Base-by-base conservation (phyloP, 305 asterid species). In the Plantago rigida region DNA sequence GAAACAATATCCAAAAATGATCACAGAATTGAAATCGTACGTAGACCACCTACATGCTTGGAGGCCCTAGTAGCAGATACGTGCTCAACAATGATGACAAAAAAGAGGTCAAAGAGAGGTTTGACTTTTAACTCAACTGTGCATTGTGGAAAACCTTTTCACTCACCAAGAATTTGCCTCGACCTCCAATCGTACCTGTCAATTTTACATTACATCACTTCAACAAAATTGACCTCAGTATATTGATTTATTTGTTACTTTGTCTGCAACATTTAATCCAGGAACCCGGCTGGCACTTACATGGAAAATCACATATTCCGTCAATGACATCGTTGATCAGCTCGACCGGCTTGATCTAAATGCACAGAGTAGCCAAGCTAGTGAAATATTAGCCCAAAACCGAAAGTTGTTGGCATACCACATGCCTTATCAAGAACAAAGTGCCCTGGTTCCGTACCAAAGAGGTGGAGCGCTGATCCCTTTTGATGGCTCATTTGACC, bases 41-140 rank as follows among this genome's bases (percentile, higher is more conserved):
- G 3, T 51, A 29, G 11, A 22, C 36, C 34, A 39, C 72, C 67
- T 17, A 63, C 85, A 59, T 90, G 87, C 78, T 73, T 78, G 78
- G 89, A 85, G 58, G 80, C 87, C 66, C 77, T 75, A 55, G 84
- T 63, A 70, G 84, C 92, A 31, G 73, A 77, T 56, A 73, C 70
- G 60, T 69, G 56, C 67, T 47, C 84, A 73, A 66, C 63, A 66
- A 55, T 71, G 73, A 42, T 62, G 54, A 86, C 77, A 65, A 87
- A 84, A 81, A 84, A 82, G 77, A 82, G 86, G 59, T 69, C 96
- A 46, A 82, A 74, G 74, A 86, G 85, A 82, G 73, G 69, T 76
- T 45, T 73, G 62, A 64, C 65, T 26, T 51, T 68, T 63, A 74
- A 74, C 75, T 64, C 81, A 64, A 65, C 78, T 47, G 71, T 61